Evolutionary conservation across 2,329 filamentous ascomycete genomes (phyloP).

Genomic region (Claviceps lovelessii): DNA sequence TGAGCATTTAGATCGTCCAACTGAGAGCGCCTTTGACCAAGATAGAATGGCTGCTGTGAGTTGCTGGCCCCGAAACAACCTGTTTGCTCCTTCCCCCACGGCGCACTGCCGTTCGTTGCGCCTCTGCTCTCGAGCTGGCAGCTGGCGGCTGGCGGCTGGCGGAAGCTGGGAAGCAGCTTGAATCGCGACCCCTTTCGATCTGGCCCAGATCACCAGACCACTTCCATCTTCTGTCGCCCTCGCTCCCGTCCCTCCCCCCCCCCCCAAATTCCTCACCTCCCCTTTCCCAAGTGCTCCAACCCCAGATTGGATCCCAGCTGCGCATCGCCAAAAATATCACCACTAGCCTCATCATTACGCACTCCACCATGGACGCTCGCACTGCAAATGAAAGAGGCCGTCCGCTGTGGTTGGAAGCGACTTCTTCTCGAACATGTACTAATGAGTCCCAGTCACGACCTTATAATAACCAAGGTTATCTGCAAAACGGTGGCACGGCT

Average conservation of each 20-base stretch:
- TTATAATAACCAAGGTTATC: conserved; percentile 40
- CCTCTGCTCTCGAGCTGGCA: not conserved
- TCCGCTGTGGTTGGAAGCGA: not conserved
- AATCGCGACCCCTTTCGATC: not conserved
- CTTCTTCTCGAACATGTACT: conserved; percentile 10
- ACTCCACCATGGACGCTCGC: conserved; percentile 1
- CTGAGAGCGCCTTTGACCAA: conserved; percentile 13
- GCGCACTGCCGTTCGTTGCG: conserved; percentile 2
- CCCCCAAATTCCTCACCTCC: conserved; percentile 2
- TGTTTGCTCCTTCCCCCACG: conserved; percentile 3
- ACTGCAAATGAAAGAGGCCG: not conserved
- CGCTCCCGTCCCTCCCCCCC: conserved; percentile 5
- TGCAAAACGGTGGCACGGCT: conserved; percentile 46
- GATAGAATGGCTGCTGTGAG: conserved; percentile 31
- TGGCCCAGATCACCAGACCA: not conserved
- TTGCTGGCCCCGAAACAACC: conserved; percentile 8
- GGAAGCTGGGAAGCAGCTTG: not conserved
- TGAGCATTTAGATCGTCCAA: conserved; percentile 3
- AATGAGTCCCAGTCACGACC: conserved; percentile 23
- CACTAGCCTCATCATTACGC: not conserved
- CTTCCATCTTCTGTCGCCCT: conserved; percentile 2
- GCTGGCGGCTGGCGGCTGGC: conserved; percentile 6
- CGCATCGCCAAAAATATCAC: not conserved
- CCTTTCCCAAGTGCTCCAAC: not conserved
- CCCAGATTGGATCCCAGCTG: not conserved